Evolutionary conservation across 2,329 filamentous ascomycete genomes (phyloP).

Genomic region (Colletotrichum sp.): DNA sequence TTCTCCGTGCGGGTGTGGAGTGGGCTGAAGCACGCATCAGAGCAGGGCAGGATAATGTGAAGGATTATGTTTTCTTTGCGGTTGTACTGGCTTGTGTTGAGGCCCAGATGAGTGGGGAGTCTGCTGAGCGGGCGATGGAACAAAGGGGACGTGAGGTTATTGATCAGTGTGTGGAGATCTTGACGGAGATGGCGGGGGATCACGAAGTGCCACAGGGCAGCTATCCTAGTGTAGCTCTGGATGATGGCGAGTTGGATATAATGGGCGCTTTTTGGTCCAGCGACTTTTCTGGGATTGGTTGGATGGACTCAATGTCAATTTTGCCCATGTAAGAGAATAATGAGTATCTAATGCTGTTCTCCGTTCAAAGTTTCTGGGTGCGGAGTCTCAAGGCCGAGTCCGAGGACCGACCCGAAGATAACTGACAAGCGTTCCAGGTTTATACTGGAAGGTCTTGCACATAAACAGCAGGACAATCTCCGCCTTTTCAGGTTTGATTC

Average conservation of each 20-base stretch:
- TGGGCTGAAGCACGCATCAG: conserved; percentile 38
- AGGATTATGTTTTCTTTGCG: conserved; percentile 32
- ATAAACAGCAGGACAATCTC: background rate
- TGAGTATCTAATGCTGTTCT: background rate
- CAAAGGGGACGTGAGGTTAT: background rate
- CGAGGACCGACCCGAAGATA: background rate
- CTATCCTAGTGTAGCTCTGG: background rate
- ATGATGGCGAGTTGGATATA: background rate
- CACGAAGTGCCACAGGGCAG: accelerated
- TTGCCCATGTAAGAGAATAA: background rate
- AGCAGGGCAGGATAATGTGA: conserved; percentile 47
- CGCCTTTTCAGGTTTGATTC: accelerated
- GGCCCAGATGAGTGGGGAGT: background rate
- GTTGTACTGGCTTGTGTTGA: background rate
- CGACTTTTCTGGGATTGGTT: background rate
- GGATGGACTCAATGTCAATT: background rate
- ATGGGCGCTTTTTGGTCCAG: background rate
- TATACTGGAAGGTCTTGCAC: background rate
- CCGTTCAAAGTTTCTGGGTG: background rate
- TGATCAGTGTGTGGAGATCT: background rate
- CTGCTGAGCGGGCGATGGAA: background rate
- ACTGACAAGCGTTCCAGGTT: accelerated
- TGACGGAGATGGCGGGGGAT: background rate
- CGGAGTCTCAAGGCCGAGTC: background rate
- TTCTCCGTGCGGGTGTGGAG: conserved; percentile 28